phyloP scores from a whole-genome alignment of 306 rosid genomes.

The Ziziphus jujuba region DNA sequence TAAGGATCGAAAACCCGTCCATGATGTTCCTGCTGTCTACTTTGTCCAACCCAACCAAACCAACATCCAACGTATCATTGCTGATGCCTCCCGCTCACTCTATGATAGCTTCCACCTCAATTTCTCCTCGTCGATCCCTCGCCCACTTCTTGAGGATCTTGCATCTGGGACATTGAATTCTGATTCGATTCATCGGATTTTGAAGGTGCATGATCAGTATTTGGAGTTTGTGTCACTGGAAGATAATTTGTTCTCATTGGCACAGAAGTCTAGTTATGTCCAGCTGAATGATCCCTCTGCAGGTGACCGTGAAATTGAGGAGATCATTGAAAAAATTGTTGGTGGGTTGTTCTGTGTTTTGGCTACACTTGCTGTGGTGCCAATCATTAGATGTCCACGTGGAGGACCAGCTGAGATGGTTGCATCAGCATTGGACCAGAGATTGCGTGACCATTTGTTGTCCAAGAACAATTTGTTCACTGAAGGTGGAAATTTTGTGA shows the following conservation, averaged over 20 bases:
- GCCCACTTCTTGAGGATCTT: slow-evolving; percentile 87
- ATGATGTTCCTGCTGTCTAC: slow-evolving; percentile 88
- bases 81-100: slow-evolving; percentile 67
- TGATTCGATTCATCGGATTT: slow-evolving; percentile 65
- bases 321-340: slow-evolving; percentile 73
- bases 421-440: slow-evolving; percentile 84
- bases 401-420: slow-evolving; percentile 99
- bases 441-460: slow-evolving; percentile 84
- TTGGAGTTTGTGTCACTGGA: slow-evolving; percentile 87
- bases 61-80: slow-evolving; percentile 69
- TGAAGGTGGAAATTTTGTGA: slow-evolving; percentile 63
- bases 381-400: slow-evolving; percentile 75
- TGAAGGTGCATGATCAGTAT: slow-evolving; percentile 95
- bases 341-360: slow-evolving; percentile 78
- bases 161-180: slow-evolving; percentile 77
- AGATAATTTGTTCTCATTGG: slow-evolving; percentile 80
- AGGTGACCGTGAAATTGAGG: slow-evolving; percentile 92
- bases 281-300: slow-evolving; percentile 92
- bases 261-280: slow-evolving; percentile 65
- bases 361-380: slow-evolving; percentile 85
- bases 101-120: slow-evolving; percentile 77
- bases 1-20: slow-evolving; percentile 89
- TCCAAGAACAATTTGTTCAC: slow-evolving; percentile 83
- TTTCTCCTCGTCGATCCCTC: slow-evolving; percentile 81
- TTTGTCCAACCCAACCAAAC: slow-evolving; percentile 70